Evolutionary conservation across 306 rosid genomes (phyloP).

Genomic region (peach (Prunus persica)): DNA sequence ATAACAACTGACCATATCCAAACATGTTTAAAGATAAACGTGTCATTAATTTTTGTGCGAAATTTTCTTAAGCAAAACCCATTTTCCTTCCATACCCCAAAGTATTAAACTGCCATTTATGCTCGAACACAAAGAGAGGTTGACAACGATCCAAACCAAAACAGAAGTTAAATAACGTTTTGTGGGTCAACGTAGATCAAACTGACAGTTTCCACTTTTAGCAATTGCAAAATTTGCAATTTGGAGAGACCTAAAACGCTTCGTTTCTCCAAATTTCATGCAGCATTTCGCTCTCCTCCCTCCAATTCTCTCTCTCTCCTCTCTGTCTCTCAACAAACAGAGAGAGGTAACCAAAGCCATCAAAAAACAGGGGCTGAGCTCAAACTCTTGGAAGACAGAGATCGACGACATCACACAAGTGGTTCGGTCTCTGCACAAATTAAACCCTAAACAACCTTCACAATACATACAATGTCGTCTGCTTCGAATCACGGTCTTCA

Average conservation of each 20-base stretch:
- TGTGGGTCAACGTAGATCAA: too few species aligned
- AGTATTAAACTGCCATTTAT: too few species aligned
- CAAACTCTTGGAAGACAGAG: constrained; percentile 8
- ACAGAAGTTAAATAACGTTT: too few species aligned
- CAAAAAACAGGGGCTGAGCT: not conserved
- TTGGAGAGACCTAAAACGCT: not conserved
- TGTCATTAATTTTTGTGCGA: too few species aligned
- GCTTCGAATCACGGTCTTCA: constrained; percentile 34
- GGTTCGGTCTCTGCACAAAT: constrained; percentile 8
- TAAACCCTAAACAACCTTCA: not conserved
- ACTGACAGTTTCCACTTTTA: not conserved
- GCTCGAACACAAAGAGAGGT: too few species aligned
- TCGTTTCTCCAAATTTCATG: constrained; percentile 31
- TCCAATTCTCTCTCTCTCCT: constrained; percentile 2
- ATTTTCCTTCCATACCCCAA: too few species aligned
- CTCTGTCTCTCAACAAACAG: constrained; percentile 14
- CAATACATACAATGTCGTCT: constrained; percentile 33
- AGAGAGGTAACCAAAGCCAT: not conserved
- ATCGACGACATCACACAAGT: constrained; percentile 16
- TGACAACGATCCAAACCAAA: too few species aligned
- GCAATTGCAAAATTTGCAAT: not conserved
- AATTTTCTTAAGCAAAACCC: too few species aligned
- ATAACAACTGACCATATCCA: too few species aligned
- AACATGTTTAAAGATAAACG: too few species aligned
- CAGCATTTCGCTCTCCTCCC: constrained; percentile 29